Evolutionary conservation across 768 basidiomycete species (phyloP), one percentile per base, ranked within the genome.

Genomic region (Fistulinella prunicolor): DNA sequence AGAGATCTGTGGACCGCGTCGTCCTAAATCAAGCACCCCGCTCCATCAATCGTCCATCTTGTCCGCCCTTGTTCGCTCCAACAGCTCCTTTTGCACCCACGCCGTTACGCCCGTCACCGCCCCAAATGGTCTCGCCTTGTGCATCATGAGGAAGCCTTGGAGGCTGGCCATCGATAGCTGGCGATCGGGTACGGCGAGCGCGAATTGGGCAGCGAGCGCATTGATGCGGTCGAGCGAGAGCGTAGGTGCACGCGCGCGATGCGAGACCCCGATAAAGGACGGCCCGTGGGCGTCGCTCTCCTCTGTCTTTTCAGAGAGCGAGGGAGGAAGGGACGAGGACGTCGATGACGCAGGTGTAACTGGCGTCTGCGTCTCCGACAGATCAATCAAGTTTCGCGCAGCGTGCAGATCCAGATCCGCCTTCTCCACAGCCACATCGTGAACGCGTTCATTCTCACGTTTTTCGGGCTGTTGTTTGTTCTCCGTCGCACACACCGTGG

Each of bases 141-240:
- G 78, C 17, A 69, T 65, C 83, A 91, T 86, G 50, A 90, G 63
- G 61, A 81, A 87, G 4, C 83, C 79, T 46, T 76, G 76, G 0
- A 78, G 60, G 20, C 65, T 66, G 3, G 76, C 74, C 61, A 76
- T 72, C 29, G 72, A 69, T 10, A 74, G 38, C 48, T 65, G 65
- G 22, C 72, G 62, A 39, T 77, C 72, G 1, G 80, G 78, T 13
- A 91, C 72, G 10, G 62, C 67, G 1, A 70, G 70, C 3, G 79
- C 73, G 58, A 91, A 91, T 24, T 65, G 64, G 10, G 62, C 62
- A 1, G 86, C 84, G 30, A 89, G 80, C 38, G 52, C 49, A 9
- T 62, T 57, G 22, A 81, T 51, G 50, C 74, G 65, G 2, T 60
- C 47, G 28, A 46, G 57, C 0, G 79, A 70, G 22, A 85, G 64